These are phyloP conservation scores for Aspergillus biplanus DNA, from an alignment of 495 filamentous ascomycete species.

Conservation along the genomic window DNA sequence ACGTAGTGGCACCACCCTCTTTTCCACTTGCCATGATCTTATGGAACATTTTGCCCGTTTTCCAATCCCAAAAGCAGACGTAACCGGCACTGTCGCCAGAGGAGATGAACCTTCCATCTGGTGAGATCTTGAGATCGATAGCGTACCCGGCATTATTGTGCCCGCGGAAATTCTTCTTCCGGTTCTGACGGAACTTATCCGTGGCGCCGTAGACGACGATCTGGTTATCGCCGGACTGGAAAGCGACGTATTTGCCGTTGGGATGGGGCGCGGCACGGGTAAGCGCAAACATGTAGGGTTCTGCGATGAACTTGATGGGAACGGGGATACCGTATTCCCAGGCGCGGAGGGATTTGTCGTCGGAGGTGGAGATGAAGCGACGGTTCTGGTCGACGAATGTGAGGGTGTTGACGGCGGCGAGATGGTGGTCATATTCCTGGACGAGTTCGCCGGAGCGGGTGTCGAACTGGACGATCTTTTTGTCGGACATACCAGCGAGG, in stretches of 20 bases:
- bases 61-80: conserved; percentile 98
- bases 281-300: conserved; percentile 95
- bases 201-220: conserved; percentile 92
- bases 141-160: conserved; percentile 96
- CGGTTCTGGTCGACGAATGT: conserved; percentile 94
- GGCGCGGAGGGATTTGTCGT: conserved; percentile 92
- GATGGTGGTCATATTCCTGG: conserved; percentile 97
- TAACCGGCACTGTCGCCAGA: conserved; percentile 85
- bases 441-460: conserved; percentile 80
- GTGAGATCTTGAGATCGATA: conserved; percentile 84
- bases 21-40: conserved; percentile 79
- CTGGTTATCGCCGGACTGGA: conserved; percentile 92
- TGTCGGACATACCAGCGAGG: conserved; percentile 94
- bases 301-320: conserved; percentile 86
- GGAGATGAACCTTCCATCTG: conserved; percentile 86
- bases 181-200: conserved; percentile 95
- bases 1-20: conserved; percentile 70
- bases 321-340: conserved; percentile 99
- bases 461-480: conserved; percentile 98
- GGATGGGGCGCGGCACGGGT: conserved; percentile 81
- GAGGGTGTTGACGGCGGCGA: conserved; percentile 96
- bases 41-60: conserved; percentile 97
- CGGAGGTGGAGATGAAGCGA: conserved; percentile 95
- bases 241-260: conserved; percentile 87
- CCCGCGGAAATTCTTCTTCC: conserved; percentile 93